phyloP scores from a whole-genome alignment of 441 rosid genomes.

The Omphalea diandra region DNA sequence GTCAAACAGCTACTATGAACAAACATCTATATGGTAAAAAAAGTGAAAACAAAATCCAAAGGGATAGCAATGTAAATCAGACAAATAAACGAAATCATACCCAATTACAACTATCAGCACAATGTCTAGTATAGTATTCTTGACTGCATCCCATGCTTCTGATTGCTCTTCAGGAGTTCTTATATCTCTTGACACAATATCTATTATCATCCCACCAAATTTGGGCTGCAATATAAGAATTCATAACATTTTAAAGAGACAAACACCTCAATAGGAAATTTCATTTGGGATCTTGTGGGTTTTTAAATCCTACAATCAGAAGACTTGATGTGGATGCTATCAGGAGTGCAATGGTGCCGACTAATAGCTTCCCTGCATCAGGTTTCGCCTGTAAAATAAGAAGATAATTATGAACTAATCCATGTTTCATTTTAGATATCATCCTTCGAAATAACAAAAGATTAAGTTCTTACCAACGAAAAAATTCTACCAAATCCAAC shows the following conservation, averaged over 20 bases:
- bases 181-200: slow-evolving; percentile 77
- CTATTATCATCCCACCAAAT: slow-evolving; percentile 87
- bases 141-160: slow-evolving; percentile 64
- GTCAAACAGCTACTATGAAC: not conserved
- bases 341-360: slow-evolving; percentile 74
- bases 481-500: slow-evolving; percentile 72
- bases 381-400: slow-evolving; percentile 64
- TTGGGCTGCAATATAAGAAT: slow-evolving; percentile 61
- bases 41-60: not conserved
- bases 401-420: not conserved
- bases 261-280: slow-evolving; percentile 9
- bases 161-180: slow-evolving; percentile 61
- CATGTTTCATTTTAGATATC: not conserved
- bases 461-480: slow-evolving; percentile 56
- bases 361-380: slow-evolving; percentile 67
- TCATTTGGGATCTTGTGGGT: slow-evolving; percentile 4
- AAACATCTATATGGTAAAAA: not conserved
- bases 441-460: slow-evolving; percentile 6
- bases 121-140: slow-evolving; percentile 59
- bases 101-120: slow-evolving; percentile 76
- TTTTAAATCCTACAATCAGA: slow-evolving; percentile 39
- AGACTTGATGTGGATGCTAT: slow-evolving; percentile 69
- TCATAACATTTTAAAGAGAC: not conserved
- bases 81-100: slow-evolving; percentile 36
- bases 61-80: not conserved